phyloP scores from a whole-genome alignment of 305 asterid genomes.

The Solanum hybrid region DNA sequence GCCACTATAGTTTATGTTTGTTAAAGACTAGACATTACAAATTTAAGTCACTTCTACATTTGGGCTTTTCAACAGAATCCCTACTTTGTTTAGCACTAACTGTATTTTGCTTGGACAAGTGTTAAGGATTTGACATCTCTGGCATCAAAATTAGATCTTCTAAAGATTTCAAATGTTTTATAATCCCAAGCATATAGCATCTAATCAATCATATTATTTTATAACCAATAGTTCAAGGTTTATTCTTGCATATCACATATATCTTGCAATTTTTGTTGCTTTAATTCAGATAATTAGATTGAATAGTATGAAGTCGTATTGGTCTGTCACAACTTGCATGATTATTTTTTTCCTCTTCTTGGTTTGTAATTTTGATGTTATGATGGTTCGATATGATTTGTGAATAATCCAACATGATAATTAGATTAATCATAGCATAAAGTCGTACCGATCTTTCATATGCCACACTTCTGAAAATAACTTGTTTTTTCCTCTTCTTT shows the following conservation, averaged over 20 bases:
- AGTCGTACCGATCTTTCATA: not conserved
- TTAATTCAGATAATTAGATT: not conserved
- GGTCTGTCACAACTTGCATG: not conserved
- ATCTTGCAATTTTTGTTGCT: not conserved
- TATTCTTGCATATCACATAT: not conserved
- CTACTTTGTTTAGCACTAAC: not conserved
- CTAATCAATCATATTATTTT: not conserved
- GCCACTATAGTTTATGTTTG: not conserved
- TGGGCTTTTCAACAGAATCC: not conserved
- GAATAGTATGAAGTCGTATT: not conserved
- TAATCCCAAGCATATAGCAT: not conserved
- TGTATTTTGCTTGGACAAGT: not conserved
- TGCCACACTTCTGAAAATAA: not conserved
- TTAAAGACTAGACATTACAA: not conserved
- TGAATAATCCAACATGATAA: not conserved
- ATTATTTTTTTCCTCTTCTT: not conserved
- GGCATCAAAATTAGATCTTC: not conserved
- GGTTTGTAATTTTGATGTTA: not conserved
- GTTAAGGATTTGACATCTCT: not conserved
- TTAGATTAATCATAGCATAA: not conserved
- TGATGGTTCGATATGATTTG: not conserved
- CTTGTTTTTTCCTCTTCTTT: not conserved
- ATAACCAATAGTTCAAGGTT: not conserved
- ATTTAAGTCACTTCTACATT: not conserved
- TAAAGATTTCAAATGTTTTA: not conserved